Conservation (phyloP, 306 rosid genomes). For the Alnus glutinosa region DNA sequence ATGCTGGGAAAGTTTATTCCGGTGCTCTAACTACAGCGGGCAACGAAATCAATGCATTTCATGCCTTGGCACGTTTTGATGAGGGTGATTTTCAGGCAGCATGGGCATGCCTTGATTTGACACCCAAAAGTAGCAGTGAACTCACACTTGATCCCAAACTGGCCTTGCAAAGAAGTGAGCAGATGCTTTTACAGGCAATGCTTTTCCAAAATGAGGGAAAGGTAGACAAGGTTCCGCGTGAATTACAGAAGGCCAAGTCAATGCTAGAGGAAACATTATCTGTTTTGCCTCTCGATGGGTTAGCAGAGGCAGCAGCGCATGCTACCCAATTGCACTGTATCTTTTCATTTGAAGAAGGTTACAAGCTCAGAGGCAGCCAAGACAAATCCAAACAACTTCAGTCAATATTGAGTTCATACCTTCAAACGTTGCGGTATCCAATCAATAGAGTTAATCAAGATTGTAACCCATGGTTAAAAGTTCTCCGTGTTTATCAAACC, state of each 20-base stretch:
- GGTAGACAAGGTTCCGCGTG: slow-evolving; percentile 58
- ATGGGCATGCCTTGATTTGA: slow-evolving; percentile 93
- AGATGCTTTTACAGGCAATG: slow-evolving; percentile 94
- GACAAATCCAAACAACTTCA: slow-evolving; percentile 47
- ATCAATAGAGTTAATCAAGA: slow-evolving; percentile 72
- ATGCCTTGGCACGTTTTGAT: slow-evolving; percentile 88
- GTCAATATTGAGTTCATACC: slow-evolving; percentile 58
- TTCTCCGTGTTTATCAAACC: slow-evolving; percentile 78
- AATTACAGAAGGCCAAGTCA: slow-evolving; percentile 80
- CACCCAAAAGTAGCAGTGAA: slow-evolving; percentile 92
- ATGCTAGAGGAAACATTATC: slow-evolving; percentile 85
- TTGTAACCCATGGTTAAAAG: slow-evolving; percentile 83
- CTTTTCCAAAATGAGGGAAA: slow-evolving; percentile 69
- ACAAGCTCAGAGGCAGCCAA: slow-evolving; percentile 55
- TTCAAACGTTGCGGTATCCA: slow-evolving; percentile 56
- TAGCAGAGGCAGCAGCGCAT: slow-evolving; percentile 78
- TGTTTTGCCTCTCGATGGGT: slow-evolving; percentile 82
- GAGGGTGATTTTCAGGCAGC: slow-evolving; percentile 86
- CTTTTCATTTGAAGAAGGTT: slow-evolving; percentile 70
- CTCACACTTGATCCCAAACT: slow-evolving; percentile 91
- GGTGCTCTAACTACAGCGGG: slow-evolving; percentile 96
- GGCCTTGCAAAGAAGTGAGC: slow-evolving; percentile 97
- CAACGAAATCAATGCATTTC: slow-evolving; percentile 89
- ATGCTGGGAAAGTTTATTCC: slow-evolving; percentile 82
- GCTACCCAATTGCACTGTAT: slow-evolving; percentile 87